Evolutionary conservation across 805 yeast species (phyloP).

Genomic region (Lachancea nothofagi): DNA sequence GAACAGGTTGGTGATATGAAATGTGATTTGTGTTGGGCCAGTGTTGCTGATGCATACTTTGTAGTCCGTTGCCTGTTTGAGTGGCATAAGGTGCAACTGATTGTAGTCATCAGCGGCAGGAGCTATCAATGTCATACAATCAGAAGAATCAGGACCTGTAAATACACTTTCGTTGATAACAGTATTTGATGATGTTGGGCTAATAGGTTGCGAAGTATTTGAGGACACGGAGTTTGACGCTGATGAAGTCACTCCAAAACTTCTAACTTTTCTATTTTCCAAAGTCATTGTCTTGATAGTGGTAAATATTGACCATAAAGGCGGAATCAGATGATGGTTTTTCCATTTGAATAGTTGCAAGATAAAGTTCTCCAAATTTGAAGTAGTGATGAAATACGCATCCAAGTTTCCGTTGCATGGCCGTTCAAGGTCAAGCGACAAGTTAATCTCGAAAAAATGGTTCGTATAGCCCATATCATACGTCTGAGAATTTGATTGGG

Average conservation of each 20-base stretch:
- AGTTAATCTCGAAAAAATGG: constrained; percentile 19
- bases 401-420: not conserved
- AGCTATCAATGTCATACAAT: constrained; percentile 35
- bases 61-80: constrained; percentile 30
- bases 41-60: constrained; percentile 43
- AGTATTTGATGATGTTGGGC: constrained; percentile 20
- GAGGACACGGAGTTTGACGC: constrained; percentile 3
- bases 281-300: constrained; percentile 46
- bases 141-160: constrained; percentile 27
- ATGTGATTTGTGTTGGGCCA: constrained; percentile 47
- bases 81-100: constrained; percentile 25
- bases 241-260: constrained; percentile 12
- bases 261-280: constrained; percentile 43
- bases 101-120: constrained; percentile 29
- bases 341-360: constrained; percentile 27
- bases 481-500: not conserved
- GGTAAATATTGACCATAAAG: constrained; percentile 49
- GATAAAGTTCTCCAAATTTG: constrained; percentile 31
- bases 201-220: constrained; percentile 14
- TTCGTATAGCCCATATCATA: constrained; percentile 10
- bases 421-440: constrained; percentile 9
- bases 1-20: constrained; percentile 42
- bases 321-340: constrained; percentile 36
- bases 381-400: constrained; percentile 14
- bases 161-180: constrained; percentile 29